A percentile compares a stretch with the other conserved stretches of the same genome.
These are phyloP conservation scores for Cornus kousa DNA, from an alignment of 148 eudicot genomes.

Conservation along the genomic window DNA sequence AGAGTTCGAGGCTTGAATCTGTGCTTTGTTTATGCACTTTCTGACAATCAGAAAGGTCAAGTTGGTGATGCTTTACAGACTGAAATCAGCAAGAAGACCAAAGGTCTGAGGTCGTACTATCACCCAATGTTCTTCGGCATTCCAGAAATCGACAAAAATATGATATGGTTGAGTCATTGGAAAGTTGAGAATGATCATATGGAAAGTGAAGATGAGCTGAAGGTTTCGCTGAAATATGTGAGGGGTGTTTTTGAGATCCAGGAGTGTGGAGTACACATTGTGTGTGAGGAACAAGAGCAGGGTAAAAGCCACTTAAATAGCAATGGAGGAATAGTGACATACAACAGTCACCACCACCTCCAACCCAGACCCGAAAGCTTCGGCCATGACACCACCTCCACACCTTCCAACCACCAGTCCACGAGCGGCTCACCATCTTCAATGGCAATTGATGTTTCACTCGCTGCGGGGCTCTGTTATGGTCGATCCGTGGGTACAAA, in stretches of 20 bases:
- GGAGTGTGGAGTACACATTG: no score
- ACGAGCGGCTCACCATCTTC: no score
- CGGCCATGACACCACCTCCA: no score
- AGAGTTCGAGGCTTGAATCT: background rate
- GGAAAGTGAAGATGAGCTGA: background rate
- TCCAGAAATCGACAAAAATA: background rate
- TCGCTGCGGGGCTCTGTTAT: no score
- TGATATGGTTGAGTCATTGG: constrained; percentile 2
- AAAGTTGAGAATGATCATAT: background rate
- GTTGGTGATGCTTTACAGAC: background rate
- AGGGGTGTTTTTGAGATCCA: no score
- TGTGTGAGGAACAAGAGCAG: background rate
- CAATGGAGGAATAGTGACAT: no score
- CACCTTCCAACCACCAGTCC: no score
- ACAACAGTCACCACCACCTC: no score
- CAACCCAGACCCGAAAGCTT: no score
- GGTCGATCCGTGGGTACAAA: no score
- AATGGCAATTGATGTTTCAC: no score
- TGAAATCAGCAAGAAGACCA: background rate
- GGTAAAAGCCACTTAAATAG: no score
- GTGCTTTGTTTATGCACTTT: background rate
- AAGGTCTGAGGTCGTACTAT: background rate
- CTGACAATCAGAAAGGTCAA: background rate
- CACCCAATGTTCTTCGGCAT: background rate
- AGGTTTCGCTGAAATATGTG: background rate